These are phyloP conservation scores for Pyropia yezoensis DNA, from an alignment of 23 red algal species.

Conservation along the genomic window DNA sequence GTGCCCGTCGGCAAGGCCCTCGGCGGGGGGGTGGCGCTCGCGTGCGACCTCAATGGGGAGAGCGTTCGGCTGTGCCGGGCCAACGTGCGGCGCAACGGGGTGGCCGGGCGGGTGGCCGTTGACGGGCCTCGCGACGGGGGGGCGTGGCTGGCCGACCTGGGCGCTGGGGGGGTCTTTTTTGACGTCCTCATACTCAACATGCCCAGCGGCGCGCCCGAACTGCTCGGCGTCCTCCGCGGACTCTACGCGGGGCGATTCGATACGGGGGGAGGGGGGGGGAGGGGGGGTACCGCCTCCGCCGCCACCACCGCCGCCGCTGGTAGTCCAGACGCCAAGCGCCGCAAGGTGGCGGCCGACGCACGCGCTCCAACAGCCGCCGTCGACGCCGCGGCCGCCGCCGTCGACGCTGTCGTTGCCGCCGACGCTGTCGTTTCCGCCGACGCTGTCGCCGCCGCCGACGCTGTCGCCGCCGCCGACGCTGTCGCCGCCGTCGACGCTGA, in stretches of 20 bases:
- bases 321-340: too few relatives aligned
- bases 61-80: constrained; percentile 36
- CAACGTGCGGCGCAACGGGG: constrained; percentile 56
- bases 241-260: constrained; percentile 16
- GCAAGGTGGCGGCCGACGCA: too few relatives aligned
- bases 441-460: too few relatives aligned
- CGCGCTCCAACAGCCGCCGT: too few relatives aligned
- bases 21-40: constrained; percentile 48
- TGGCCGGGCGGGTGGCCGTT: constrained; percentile 8
- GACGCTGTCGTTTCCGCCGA: too few relatives aligned
- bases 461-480: too few relatives aligned
- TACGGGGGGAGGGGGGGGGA: background rate
- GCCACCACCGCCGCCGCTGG: too few relatives aligned
- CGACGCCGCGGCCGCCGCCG: too few relatives aligned
- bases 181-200: constrained; percentile 82
- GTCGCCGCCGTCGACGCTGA: too few relatives aligned
- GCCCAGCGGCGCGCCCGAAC: constrained; percentile 59
- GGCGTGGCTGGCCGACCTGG: constrained; percentile 11
- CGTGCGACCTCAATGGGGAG: constrained; percentile 82
- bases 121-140: background rate
- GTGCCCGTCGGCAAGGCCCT: constrained; percentile 39
- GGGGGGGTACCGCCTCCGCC: too few relatives aligned
- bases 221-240: constrained; percentile 66
- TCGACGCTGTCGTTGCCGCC: too few relatives aligned
- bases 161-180: constrained; percentile 27